Percentiles rank a stretch among this genome's conserved stretches.
These are phyloP conservation scores for Zasmidium cellare DNA, from an alignment of 2,329 filamentous ascomycete species.

Conservation along the genomic window DNA sequence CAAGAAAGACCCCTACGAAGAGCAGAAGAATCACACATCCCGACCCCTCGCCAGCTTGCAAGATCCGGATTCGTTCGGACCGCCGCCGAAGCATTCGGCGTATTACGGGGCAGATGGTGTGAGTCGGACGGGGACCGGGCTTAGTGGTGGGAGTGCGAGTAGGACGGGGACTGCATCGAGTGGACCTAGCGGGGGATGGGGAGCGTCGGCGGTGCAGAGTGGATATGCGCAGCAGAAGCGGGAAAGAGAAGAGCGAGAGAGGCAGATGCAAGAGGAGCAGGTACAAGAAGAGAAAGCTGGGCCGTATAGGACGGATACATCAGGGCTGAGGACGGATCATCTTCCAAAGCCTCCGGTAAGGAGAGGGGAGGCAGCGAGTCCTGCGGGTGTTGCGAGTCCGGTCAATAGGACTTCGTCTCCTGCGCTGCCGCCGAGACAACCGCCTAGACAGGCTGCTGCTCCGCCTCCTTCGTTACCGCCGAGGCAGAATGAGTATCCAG, in stretches of 20 bases:
- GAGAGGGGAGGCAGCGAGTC: constrained; percentile 34
- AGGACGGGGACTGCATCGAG: constrained; percentile 24
- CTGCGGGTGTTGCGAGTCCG: constrained; percentile 23
- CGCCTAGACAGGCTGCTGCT: constrained; percentile 25
- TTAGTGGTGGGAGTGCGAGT: not conserved
- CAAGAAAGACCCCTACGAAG: constrained; percentile 39
- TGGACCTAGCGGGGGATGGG: constrained; percentile 41
- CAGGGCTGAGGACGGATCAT: constrained; percentile 66
- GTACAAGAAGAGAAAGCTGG: constrained; percentile 42
- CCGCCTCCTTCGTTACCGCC: constrained; percentile 67
- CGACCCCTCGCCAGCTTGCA: constrained; percentile 69
- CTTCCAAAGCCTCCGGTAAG: constrained; percentile 71
- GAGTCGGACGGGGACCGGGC: constrained; percentile 37
- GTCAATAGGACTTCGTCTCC: constrained; percentile 18
- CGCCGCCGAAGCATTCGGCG: constrained; percentile 69
- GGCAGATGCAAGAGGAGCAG: constrained; percentile 34
- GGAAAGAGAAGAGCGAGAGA: constrained; percentile 27
- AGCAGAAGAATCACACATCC: constrained; percentile 54
- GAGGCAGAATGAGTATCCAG: constrained; percentile 57
- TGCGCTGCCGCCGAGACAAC: constrained; percentile 26
- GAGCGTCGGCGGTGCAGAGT: constrained; percentile 42
- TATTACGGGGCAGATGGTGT: constrained; percentile 44
- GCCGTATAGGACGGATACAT: constrained; percentile 70
- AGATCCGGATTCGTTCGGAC: constrained; percentile 72
- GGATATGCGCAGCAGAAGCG: constrained; percentile 22